Conservation (phyloP, 805 yeast genomes). For the Yueomyces sp. region DNA sequence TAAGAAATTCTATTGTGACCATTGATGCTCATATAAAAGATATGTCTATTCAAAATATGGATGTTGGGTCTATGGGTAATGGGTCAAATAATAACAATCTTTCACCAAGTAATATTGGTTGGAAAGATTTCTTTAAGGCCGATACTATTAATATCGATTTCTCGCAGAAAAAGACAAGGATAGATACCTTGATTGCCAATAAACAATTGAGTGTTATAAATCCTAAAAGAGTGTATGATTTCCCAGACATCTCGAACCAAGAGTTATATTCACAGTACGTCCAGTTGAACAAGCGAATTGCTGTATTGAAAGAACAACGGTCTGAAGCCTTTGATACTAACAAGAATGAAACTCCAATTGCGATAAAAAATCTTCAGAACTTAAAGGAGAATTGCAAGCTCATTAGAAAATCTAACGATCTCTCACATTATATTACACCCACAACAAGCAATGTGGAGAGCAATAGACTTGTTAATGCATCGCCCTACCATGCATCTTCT, state of each 20-base stretch:
- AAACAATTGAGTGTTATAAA: neutral
- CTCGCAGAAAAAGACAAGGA: neutral
- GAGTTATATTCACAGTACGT: neutral
- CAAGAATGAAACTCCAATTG: neutral
- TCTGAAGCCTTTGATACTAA: neutral
- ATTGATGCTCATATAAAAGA: neutral
- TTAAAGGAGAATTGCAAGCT: neutral
- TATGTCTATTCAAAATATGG: neutral
- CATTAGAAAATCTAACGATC: neutral
- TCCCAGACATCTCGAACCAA: neutral
- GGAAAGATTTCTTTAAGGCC: neutral
- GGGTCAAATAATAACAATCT: neutral
- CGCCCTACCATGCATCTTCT: neutral
- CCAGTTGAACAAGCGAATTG: neutral
- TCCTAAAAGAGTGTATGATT: neutral
- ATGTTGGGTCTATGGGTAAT: too few relatives aligned
- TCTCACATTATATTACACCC: too few relatives aligned
- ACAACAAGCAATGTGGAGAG: too few relatives aligned
- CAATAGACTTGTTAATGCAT: neutral
- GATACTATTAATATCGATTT: neutral
- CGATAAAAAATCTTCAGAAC: neutral
- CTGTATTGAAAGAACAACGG: neutral
- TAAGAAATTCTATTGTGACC: slow-evolving; percentile 11
- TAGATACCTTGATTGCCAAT: neutral
- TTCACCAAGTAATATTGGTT: neutral